Evolutionary conservation across 768 basidiomycete species (phyloP), one percentile per base, ranked within the genome.

Genomic region (Calocybe cyanea): DNA sequence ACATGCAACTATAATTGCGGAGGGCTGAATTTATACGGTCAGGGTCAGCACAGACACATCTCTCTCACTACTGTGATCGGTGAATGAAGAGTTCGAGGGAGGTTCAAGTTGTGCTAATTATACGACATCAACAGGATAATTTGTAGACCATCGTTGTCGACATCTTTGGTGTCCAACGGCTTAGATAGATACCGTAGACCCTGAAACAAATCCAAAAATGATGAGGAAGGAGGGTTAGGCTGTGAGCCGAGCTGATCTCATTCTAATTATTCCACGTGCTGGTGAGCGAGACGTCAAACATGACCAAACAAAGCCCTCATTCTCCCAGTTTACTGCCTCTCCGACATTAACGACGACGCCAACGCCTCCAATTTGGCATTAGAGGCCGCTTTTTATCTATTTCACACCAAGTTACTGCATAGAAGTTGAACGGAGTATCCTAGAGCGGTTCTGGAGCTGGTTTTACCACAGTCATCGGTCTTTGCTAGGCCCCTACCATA

Each of bases 301-400:
- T 6, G 17, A 7, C n/a, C 47, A 48, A 48, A 48, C 21, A 47
- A 7, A 7, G 33, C 31, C 19, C 15, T 17, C 25, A 14, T 6
- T 33, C 38, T 35, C 17, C 23, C 28, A 14, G 47, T 32, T 42
- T 23, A 23, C 17, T 7, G 5, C 7, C 13, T 43, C 35, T 13
- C 34, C 23, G 41, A 31, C 43, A 20, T 14, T 28, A 34, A 24
- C 38, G 33, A 44, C 48, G 43, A 40, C 47, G 39, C 15, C 31
- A 36, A 43, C 41, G 42, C 21, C 43, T 21, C 25, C 36, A 18
- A 47, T 21, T n/a, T 28, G 23, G 34, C 33, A 43, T 20, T 31
- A 43, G 20, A 19, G 4, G 34, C 23, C 15, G 24, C 33, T 13
- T 15, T 18, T 31, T 17, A 28, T 19, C 23, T 28, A 44, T 15